Percentiles rank a stretch among this genome's conserved stretches.
phyloP scores from a whole-genome alignment of 2,329 filamentous ascomycete species.

The Penicillium sumatraense region DNA sequence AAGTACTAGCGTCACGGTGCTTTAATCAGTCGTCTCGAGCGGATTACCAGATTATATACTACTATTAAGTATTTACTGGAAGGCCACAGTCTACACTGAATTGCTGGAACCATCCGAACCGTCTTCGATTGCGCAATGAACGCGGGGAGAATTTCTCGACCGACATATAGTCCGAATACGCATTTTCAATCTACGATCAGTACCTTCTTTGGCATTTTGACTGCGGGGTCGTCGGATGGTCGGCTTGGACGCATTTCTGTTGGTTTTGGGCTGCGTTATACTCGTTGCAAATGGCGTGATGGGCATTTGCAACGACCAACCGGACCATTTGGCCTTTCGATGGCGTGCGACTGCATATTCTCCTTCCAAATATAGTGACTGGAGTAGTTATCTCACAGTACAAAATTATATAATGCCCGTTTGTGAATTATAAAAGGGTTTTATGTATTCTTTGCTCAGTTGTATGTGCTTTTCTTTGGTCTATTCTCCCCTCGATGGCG shows the following conservation, averaged over 20 bases:
- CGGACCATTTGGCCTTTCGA: neutral
- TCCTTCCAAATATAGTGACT: neutral
- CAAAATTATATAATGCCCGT: too few species aligned
- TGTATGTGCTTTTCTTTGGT: neutral
- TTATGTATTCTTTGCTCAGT: neutral
- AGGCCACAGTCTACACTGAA: too few species aligned
- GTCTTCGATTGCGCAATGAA: constrained; percentile 21
- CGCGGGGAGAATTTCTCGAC: constrained; percentile 16
- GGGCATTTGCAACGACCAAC: neutral
- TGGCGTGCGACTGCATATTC: neutral
- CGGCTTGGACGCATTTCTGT: neutral
- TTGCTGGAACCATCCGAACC: too few species aligned
- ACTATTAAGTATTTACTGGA: too few species aligned
- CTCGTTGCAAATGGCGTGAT: constrained; percentile 8
- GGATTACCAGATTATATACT: too few species aligned
- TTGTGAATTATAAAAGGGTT: too few species aligned
- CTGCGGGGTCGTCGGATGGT: constrained; percentile 6
- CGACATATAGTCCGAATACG: neutral
- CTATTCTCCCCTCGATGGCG: constrained; percentile 15
- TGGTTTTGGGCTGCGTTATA: constrained; percentile 7
- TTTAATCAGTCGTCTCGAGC: too few species aligned
- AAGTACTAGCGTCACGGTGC: too few species aligned
- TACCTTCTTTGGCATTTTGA: neutral
- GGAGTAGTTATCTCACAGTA: neutral
- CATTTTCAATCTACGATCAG: neutral